These are phyloP conservation scores for Glonium stellatum DNA, from an alignment of 495 filamentous ascomycete genomes.

Conservation along the genomic window DNA sequence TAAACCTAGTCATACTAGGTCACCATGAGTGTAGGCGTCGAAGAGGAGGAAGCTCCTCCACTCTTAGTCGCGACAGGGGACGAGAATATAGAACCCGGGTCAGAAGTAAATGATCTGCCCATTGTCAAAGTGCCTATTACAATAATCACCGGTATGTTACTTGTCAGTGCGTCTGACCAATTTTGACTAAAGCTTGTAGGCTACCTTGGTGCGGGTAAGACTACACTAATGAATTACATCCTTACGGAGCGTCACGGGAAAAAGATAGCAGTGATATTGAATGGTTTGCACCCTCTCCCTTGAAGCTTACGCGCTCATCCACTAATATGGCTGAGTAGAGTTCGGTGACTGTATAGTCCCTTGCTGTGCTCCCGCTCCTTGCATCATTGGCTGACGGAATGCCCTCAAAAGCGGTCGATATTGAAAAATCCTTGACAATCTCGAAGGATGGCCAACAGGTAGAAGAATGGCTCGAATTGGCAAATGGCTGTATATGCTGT, in stretches of 20 bases:
- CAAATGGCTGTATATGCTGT: slow-evolving; percentile 97
- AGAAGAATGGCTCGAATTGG: slow-evolving; percentile 91
- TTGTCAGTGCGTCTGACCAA: background rate
- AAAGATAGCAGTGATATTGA: slow-evolving; percentile 95
- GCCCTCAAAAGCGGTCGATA: slow-evolving; percentile 63
- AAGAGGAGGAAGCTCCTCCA: slow-evolving; percentile 62
- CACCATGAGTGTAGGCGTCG: slow-evolving; percentile 41
- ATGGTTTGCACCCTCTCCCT: slow-evolving; percentile 48
- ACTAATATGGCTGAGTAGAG: slow-evolving; percentile 46
- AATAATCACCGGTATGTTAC: slow-evolving; percentile 71
- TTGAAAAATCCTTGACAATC: slow-evolving; percentile 87
- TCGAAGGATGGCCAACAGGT: slow-evolving; percentile 78
- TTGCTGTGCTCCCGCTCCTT: background rate
- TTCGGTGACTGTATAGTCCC: slow-evolving; percentile 79
- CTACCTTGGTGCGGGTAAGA: slow-evolving; percentile 93
- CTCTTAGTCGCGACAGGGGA: slow-evolving; percentile 55
- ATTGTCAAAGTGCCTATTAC: slow-evolving; percentile 80
- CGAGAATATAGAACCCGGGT: slow-evolving; percentile 21
- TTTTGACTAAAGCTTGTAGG: slow-evolving; percentile 38
- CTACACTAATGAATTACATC: slow-evolving; percentile 92
- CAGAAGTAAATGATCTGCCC: slow-evolving; percentile 18
- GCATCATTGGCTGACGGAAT: background rate
- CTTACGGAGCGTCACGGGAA: slow-evolving; percentile 90
- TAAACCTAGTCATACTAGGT: background rate
- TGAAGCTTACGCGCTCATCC: background rate